These are phyloP conservation scores for Arxiozyma bovina DNA, from an alignment of 1,139 yeast genomes.

Conservation along the genomic window DNA sequence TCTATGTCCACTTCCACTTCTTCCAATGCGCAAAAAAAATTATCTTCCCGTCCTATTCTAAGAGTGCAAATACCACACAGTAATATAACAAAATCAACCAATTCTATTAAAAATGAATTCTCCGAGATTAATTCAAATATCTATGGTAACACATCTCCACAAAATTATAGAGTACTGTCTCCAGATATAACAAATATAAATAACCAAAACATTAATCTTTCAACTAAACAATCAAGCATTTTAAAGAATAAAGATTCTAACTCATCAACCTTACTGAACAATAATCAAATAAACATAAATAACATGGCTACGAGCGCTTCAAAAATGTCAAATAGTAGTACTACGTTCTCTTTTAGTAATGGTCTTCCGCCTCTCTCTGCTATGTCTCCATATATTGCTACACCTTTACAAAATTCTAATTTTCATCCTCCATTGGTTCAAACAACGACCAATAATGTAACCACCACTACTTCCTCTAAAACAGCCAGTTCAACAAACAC, in stretches of 20 bases:
- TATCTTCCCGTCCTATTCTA: constrained; percentile 9
- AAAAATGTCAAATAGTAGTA: neutral
- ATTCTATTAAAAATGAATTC: constrained; percentile 7
- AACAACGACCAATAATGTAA: neutral
- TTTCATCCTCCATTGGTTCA: neutral
- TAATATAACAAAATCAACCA: neutral
- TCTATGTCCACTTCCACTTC: neutral
- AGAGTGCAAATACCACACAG: constrained; percentile 16
- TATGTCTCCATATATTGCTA: constrained; percentile 15
- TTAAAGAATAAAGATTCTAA: neutral
- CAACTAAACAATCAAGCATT: neutral
- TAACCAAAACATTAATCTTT: neutral
- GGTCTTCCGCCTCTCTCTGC: constrained; percentile 13
- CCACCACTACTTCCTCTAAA: neutral
- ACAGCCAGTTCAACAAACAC: neutral
- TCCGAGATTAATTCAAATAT: constrained; percentile 7
- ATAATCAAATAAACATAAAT: neutral
- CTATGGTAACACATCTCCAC: constrained; percentile 9
- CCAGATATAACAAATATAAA: neutral
- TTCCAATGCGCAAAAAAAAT: neutral
- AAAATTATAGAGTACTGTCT: constrained; percentile 1
- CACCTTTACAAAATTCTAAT: constrained; percentile 11
- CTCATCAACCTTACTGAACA: neutral
- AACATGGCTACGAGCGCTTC: neutral
- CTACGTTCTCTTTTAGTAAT: constrained; percentile 6